phyloP scores from a whole-genome alignment of 305 asterid species.

The Fraxinus greggii region DNA sequence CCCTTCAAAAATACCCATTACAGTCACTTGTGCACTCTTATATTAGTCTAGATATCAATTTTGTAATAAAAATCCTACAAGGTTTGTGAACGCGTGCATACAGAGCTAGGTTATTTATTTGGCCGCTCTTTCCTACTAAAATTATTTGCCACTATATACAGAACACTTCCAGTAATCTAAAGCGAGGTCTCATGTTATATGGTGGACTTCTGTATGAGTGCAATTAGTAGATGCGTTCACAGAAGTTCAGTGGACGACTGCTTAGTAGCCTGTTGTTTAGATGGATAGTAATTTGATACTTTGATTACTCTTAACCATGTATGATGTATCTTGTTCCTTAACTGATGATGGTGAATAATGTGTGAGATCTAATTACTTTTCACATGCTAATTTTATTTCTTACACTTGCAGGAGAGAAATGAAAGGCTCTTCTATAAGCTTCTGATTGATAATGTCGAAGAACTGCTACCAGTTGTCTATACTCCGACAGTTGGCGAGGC shows the following conservation, averaged over 20 bases:
- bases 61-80: background rate
- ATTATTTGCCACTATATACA: background rate
- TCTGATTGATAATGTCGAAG: slow-evolving; percentile 85
- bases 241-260: background rate
- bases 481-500: slow-evolving; percentile 99
- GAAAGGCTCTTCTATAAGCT: slow-evolving; percentile 89
- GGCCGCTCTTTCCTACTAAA: background rate
- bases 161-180: background rate
- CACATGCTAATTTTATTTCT: slow-evolving; percentile 4
- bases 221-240: background rate
- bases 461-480: slow-evolving; percentile 81
- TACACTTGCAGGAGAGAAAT: slow-evolving; percentile 66
- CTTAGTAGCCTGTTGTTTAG: background rate
- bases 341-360: background rate
- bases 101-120: background rate
- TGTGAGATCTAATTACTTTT: background rate
- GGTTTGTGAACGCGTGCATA: background rate
- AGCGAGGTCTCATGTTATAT: background rate
- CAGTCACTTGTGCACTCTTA: background rate
- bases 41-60: background rate
- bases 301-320: background rate
- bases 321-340: background rate
- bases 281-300: background rate
- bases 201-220: background rate
- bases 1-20: background rate